These are phyloP conservation scores for Candida sp. DNA, from an alignment of 1,139 yeast genomes.

Conservation along the genomic window DNA sequence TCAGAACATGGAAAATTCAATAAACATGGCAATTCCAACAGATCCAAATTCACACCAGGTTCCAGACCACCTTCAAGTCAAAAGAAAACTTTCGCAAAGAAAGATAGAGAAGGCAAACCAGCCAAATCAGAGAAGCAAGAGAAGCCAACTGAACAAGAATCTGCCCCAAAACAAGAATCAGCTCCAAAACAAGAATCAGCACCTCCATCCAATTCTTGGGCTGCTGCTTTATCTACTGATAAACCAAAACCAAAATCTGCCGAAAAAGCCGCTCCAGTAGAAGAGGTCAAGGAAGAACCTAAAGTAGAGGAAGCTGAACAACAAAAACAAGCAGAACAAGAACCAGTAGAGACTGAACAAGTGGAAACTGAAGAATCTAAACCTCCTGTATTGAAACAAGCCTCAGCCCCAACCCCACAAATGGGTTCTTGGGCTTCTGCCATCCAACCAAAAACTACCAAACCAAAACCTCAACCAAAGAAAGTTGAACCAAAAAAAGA, in stretches of 20 bases:
- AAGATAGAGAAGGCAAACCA: constrained; percentile 3
- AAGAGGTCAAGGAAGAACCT: constrained; percentile 8
- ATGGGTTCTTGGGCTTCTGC: constrained; percentile 58
- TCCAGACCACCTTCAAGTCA: constrained; percentile 5
- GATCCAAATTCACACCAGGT: constrained; percentile 1
- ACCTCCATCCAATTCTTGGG: constrained; percentile 42
- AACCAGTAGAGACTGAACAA: constrained; percentile 1
- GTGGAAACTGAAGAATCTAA: constrained; percentile 5
- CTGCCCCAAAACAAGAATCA: constrained; percentile 10
- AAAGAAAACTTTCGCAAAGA: constrained; percentile 1
- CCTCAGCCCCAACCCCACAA: constrained; percentile 27
- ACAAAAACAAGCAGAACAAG: constrained; percentile 3
- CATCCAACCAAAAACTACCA: constrained; percentile 52
- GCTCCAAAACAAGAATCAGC: constrained; percentile 11
- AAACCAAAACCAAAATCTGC: constrained; percentile 29
- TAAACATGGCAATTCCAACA: constrained; percentile 5
- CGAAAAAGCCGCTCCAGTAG: constrained; percentile 10
- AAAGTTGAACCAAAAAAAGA: constrained; percentile 6
- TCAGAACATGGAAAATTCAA: constrained; percentile 11
- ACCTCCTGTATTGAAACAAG: constrained; percentile 24
- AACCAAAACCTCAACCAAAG: constrained; percentile 25
- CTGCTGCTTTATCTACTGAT: constrained; percentile 45
- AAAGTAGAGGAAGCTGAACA: constrained; percentile 5
- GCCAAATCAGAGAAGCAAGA: constrained; percentile 3
- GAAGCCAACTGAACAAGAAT: constrained; percentile 8